Evolutionary conservation across 2,329 filamentous ascomycete species (phyloP).

Genomic region (Pseudomassariella vexata): DNA sequence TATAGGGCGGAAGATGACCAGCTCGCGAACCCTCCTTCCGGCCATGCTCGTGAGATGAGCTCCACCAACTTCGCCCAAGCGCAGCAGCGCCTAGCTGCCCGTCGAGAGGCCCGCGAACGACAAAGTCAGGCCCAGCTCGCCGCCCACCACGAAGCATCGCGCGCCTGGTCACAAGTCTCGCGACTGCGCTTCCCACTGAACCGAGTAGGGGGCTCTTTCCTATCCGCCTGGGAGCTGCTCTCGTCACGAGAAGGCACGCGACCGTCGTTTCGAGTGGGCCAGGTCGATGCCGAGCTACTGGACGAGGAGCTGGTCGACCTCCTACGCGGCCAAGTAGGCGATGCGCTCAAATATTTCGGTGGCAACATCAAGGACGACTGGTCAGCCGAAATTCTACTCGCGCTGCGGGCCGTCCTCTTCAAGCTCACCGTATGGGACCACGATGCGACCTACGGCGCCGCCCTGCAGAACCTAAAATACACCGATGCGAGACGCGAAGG

Average conservation of each 20-base stretch:
- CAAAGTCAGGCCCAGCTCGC: constrained; percentile 53
- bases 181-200: constrained; percentile 59
- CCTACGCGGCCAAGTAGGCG: constrained; percentile 77
- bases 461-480: constrained; percentile 85
- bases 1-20: too few species aligned
- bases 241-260: constrained; percentile 71
- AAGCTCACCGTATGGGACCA: constrained; percentile 97
- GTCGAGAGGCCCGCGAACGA: constrained; percentile 69
- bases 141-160: constrained; percentile 44
- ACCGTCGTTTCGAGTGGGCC: constrained; percentile 87
- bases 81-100: constrained; percentile 78
- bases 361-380: constrained; percentile 76
- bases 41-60: constrained; percentile 32
- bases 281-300: constrained; percentile 91
- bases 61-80: constrained; percentile 75
- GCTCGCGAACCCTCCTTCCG: background rate
- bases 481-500: constrained; percentile 70
- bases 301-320: constrained; percentile 90
- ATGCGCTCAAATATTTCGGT: constrained; percentile 81
- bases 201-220: constrained; percentile 40
- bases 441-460: constrained; percentile 88
- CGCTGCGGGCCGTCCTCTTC: constrained; percentile 74
- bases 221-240: constrained; percentile 63
- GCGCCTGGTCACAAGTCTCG: constrained; percentile 48
- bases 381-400: constrained; percentile 76